Evolutionary conservation across 2,329 filamentous ascomycete species (phyloP), one percentile per base, ranked within the genome.

Genomic region (Alternaria arborescens): DNA sequence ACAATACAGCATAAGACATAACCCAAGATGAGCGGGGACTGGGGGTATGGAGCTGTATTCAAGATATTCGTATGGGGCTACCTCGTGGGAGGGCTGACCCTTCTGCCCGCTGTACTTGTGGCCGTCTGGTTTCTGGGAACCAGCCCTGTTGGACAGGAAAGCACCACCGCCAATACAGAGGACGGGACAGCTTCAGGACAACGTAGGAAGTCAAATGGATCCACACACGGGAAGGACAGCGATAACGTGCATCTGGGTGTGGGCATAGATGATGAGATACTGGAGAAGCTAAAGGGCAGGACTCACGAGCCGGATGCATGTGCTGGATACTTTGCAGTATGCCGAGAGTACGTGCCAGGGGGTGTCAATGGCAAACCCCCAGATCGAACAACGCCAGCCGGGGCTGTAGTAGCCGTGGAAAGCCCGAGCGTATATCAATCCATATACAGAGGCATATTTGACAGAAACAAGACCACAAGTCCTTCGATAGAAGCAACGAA

Each of bases 381-480:
- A 60, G 94, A 97, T 80, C 87, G 93, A 61, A 88, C 89, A 32
- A 94, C 92, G 0, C 92, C 93, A 6, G 87, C 92, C 12, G 93
- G 92, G 18, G 89, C 91, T 58, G 90, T 91, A 16, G 88, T 95
- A 44, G 88, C 90, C 34, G 84, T 91, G 42, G 91, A 93, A 58
- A 97, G 93, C 73, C 93, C 91, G 58, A 97, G 94, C 77, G 94
- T 99, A 38, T 98, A 98, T 79, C 95, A 98, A 85, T 91, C 91
- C 77, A 97, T 99, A 93, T 99, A 99, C 80, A 86, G 93, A 76
- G 97, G 91, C 77, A 90, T 99, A 63, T 98, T 99, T 76, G 93
- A 97, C 71, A 87, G 94, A 34, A 79, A 76, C 65, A 82, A 79
- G 72, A 94, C 90, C 72, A 84, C 83, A 65, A 79, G 79, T 18